Evolutionary conservation across 768 basidiomycete genomes (phyloP).

Genomic region (Fibroporia radiculosa): DNA sequence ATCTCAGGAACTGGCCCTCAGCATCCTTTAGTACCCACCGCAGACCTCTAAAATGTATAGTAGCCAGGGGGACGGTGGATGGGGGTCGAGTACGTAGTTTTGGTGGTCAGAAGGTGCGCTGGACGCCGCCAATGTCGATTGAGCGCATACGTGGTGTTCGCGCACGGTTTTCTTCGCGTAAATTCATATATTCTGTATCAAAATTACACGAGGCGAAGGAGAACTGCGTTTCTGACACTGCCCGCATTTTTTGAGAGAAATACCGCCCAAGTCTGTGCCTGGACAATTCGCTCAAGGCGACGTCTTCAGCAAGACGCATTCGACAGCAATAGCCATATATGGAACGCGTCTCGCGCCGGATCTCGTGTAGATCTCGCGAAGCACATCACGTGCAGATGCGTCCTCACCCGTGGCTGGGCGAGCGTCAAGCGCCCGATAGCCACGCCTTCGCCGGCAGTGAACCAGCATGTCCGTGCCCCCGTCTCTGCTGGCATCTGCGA

Average conservation of each 20-base stretch:
- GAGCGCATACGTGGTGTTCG: not conserved
- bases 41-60: not conserved
- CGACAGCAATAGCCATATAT: constrained; percentile 19
- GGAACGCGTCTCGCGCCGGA: constrained; percentile 22
- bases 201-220: not conserved
- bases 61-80: not conserved
- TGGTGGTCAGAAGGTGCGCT: not conserved
- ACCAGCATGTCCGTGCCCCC: constrained; percentile 19
- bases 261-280: not conserved
- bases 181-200: not conserved
- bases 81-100: not conserved
- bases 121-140: not conserved
- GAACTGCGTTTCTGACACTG: not conserved
- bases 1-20: constrained; percentile 12
- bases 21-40: not conserved
- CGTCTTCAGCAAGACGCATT: constrained; percentile 8
- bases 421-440: not conserved
- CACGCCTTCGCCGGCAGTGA: not conserved
- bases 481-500: constrained; percentile 51
- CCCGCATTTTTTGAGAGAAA: not conserved
- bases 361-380: constrained; percentile 22
- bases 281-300: constrained; percentile 8
- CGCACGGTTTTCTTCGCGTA: not conserved
- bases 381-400: constrained; percentile 10
- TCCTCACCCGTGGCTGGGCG: not conserved